Percentiles rank a stretch among this genome's conserved stretches.
Conservation (phyloP, 768 basidiomycete species). For the Glaciozyma antarctica region DNA sequence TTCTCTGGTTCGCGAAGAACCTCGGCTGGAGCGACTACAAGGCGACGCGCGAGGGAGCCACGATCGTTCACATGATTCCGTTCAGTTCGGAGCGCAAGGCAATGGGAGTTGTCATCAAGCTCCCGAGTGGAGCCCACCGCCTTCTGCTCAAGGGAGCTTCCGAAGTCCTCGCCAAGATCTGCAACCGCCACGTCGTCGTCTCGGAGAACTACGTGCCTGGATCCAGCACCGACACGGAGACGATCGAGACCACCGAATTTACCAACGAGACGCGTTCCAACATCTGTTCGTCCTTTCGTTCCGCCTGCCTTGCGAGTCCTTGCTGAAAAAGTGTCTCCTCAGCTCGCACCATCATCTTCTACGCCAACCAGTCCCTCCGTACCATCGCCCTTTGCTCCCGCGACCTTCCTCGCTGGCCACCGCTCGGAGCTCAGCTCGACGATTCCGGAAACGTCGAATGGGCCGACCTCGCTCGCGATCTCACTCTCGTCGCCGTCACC, state of each 20-base stretch:
- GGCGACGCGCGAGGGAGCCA: constrained; percentile 52
- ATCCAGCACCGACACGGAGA: constrained; percentile 16
- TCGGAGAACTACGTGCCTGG: constrained; percentile 19
- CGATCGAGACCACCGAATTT: constrained; percentile 48
- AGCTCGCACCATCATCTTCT: constrained; percentile 84
- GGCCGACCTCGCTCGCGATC: constrained; percentile 55
- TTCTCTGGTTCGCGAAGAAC: constrained; percentile 73
- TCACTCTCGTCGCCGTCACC: constrained; percentile 79
- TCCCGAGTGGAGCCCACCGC: constrained; percentile 50
- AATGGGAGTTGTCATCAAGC: constrained; percentile 78
- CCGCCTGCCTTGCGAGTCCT: constrained; percentile 22
- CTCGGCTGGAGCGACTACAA: constrained; percentile 67
- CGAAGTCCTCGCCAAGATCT: constrained; percentile 78
- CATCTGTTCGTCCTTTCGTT: constrained; percentile 43
- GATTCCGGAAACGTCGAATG: constrained; percentile 41
- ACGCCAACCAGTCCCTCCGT: constrained; percentile 88
- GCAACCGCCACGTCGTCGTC: constrained; percentile 64
- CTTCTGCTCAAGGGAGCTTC: constrained; percentile 86
- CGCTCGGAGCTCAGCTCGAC: constrained; percentile 39
- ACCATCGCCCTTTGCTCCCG: constrained; percentile 91
- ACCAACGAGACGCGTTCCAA: constrained; percentile 64
- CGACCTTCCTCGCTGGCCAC: constrained; percentile 81
- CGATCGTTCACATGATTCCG: constrained; percentile 76
- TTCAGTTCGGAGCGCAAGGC: constrained; percentile 89
- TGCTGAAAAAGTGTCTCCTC: not conserved